Conservation (phyloP, 257 asterid genomes). For the Striga asiatica region DNA sequence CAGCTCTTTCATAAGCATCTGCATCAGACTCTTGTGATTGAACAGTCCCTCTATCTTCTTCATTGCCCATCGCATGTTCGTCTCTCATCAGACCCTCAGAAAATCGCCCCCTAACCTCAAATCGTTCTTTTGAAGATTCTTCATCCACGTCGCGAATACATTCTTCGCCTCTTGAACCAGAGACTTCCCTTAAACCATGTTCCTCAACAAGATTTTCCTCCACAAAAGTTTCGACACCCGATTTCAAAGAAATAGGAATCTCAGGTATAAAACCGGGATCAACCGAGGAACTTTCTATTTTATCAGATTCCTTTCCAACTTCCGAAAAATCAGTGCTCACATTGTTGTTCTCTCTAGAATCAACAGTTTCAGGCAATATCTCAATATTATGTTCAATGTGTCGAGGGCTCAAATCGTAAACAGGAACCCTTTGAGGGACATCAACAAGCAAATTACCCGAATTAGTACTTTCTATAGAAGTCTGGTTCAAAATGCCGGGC, state of each 20-base stretch:
- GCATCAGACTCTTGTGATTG: conserved; percentile 12
- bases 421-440: conserved; percentile 31
- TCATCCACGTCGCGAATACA: neutral
- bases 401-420: conserved; percentile 59
- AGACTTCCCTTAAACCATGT: neutral
- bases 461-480: conserved; percentile 27
- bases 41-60: conserved; percentile 14
- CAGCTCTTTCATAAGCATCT: conserved; percentile 22
- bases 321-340: conserved; percentile 14
- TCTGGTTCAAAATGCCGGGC: neutral
- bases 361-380: conserved; percentile 12
- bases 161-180: neutral
- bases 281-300: no score
- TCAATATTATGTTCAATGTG: conserved; percentile 21
- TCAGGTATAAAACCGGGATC: no score
- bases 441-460: conserved; percentile 21
- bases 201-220: no score
- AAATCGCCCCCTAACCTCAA: conserved; percentile 14
- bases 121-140: conserved; percentile 9
- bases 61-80: conserved; percentile 23
- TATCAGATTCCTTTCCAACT: neutral
- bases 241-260: neutral
- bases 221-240: neutral
- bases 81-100: conserved; percentile 16
- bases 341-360: conserved; percentile 18